Conservation (phyloP, 1,284 basidiomycete genomes). For the Trichosporon asahii region DNA sequence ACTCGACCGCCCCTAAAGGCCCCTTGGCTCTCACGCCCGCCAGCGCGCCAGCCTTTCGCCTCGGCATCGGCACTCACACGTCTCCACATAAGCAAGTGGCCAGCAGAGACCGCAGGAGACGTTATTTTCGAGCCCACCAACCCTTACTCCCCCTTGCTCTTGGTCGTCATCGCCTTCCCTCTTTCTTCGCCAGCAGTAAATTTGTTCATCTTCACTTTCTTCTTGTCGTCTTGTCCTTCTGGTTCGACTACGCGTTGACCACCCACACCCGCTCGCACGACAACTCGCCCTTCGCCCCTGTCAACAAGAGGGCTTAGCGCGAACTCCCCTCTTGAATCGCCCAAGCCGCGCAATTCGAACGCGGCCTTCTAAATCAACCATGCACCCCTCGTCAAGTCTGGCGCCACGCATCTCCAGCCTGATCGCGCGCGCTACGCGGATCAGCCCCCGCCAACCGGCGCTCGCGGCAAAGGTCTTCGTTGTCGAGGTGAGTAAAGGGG, state of each 20-base stretch:
- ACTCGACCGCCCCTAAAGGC: background rate
- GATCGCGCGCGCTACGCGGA: slow-evolving; percentile 4
- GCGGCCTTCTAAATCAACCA: slow-evolving; percentile 7
- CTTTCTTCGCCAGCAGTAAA: background rate
- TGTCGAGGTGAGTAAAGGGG: slow-evolving; percentile 14
- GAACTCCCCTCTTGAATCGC: background rate
- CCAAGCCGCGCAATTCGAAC: too few species aligned
- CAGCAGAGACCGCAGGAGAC: background rate
- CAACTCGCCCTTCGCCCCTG: background rate
- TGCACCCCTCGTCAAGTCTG: slow-evolving; percentile 25
- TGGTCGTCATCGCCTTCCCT: background rate
- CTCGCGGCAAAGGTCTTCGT: slow-evolving; percentile 9
- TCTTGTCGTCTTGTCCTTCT: background rate
- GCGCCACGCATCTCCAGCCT: slow-evolving; percentile 21
- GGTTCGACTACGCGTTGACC: background rate
- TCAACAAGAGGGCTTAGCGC: background rate
- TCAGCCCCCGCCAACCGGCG: background rate
- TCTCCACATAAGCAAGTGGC: background rate
- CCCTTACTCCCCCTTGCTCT: background rate
- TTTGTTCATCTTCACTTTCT: background rate
- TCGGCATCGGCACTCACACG: background rate
- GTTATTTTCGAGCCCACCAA: background rate
- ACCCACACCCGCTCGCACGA: background rate
- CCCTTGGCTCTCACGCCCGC: background rate
- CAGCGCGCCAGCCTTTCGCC: background rate